A percentile compares a stretch with the other conserved stretches of the same genome.
These are phyloP conservation scores for Saccharomycopsis sp. DNA, from an alignment of 805 yeast species.

Conservation along the genomic window DNA sequence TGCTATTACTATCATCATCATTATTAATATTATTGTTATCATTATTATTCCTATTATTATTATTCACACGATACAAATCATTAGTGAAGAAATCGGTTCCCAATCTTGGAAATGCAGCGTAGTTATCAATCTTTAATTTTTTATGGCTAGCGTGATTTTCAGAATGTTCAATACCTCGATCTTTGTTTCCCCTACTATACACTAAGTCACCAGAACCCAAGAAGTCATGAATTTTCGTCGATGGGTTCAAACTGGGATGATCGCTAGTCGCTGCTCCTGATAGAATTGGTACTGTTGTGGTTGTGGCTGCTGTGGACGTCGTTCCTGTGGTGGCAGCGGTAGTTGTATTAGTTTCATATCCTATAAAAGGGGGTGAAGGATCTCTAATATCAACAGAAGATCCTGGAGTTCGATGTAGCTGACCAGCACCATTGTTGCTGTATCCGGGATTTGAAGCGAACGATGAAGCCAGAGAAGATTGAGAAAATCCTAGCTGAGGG, in stretches of 20 bases:
- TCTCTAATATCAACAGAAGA: no score
- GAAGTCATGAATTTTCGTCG: not conserved
- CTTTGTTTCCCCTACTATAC: conserved; percentile 2
- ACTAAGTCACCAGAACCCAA: conserved; percentile 20
- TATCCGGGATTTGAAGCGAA: no score
- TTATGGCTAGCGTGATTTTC: not conserved
- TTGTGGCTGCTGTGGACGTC: no score
- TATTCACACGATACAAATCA: not conserved
- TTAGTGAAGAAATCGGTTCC: conserved; percentile 16
- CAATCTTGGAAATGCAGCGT: conserved; percentile 9
- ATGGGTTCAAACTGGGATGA: not conserved
- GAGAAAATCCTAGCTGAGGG: not conserved
- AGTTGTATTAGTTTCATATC: no score
- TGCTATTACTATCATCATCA: not conserved
- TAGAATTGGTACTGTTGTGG: no score
- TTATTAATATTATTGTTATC: not conserved
- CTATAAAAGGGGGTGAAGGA: no score
- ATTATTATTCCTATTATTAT: no score
- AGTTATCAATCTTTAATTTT: conserved; percentile 1
- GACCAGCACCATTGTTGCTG: no score
- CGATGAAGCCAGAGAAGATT: no score
- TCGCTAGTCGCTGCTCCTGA: no score
- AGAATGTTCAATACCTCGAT: not conserved
- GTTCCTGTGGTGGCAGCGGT: no score
- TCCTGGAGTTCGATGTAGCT: no score